Conservation (phyloP, 169 alveolate species). For the Cryptosporidium felis region DNA sequence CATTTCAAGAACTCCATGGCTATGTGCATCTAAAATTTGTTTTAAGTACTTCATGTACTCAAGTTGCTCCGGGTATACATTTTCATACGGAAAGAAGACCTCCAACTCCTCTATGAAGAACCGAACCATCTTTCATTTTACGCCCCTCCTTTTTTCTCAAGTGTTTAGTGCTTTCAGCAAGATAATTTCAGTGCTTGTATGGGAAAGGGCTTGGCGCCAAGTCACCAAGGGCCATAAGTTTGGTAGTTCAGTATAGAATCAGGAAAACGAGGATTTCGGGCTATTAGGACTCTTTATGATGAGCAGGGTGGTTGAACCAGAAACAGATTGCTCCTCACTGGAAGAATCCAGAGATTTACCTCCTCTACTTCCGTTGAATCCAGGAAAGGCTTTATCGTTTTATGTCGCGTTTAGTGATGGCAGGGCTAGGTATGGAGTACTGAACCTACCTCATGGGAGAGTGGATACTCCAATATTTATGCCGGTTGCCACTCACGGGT, state of each 20-base stretch:
- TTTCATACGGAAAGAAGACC: constrained; percentile 93
- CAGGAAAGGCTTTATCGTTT: constrained; percentile 43
- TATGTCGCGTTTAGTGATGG: constrained; percentile 74
- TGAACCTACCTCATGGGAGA: constrained; percentile 93
- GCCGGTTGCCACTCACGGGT: constrained; percentile 99
- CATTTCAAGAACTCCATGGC: constrained; percentile 97
- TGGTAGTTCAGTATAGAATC: background rate
- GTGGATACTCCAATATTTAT: constrained; percentile 97
- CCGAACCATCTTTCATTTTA: constrained; percentile 78
- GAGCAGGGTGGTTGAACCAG: background rate
- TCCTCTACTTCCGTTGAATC: constrained; percentile 7
- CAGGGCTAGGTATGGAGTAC: constrained; percentile 91
- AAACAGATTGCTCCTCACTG: background rate
- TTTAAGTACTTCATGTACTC: constrained; percentile 91
- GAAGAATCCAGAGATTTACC: background rate
- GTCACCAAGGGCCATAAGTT: too few relatives aligned
- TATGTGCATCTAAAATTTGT: constrained; percentile 88
- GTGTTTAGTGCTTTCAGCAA: background rate
- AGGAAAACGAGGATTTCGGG: background rate
- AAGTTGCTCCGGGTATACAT: constrained; percentile 94
- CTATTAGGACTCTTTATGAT: background rate
- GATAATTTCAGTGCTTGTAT: background rate
- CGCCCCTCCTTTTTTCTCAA: constrained; percentile 75
- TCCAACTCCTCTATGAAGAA: constrained; percentile 89
- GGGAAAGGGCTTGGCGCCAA: constrained; percentile 15